Base-by-base conservation (phyloP, 2,329 filamentous ascomycete genomes). In the Rosellinia necatrix region DNA sequence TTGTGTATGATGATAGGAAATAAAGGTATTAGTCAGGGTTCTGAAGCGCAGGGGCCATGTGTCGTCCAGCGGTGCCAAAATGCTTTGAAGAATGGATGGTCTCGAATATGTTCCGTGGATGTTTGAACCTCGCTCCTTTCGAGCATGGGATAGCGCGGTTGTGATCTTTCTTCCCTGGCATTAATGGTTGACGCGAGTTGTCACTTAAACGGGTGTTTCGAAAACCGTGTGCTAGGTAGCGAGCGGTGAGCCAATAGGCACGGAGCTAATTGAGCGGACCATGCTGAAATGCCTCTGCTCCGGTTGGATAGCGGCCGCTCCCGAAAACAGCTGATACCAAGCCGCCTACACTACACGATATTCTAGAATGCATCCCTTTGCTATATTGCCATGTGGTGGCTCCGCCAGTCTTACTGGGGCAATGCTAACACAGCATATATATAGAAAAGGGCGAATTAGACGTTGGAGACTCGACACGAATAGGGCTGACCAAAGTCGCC, bases 291-390 rank as follows among this genome's bases (percentile, higher is more conserved):
- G 17, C 22, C 47, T 42, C 5, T 35, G 37, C 15, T 55, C 55
- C 41, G 35, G 32, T 58, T 58, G 55, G 47, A 42, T 52, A 27
- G 49, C 58, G 58, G 58, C 51, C 50, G 38, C 34, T 41, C 55
- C 58, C 58, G 55, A 58, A 47, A 54, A 49, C 46, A 47, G 29
- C 53, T 49, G 53, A 55, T 50, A 30, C 40, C 34, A 49, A 37
- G 21, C 34, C 46, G 19, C 13, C 25, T 13, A 37, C 6, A 4
- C n/a, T 30, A 13, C 10, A 38, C n/a, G n/a, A n/a, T n/a, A n/a
- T n/a, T n/a, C n/a, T n/a, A n/a, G n/a, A 13, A 15, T 15, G 15
- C 15, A 17, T 6, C 5, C 43, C n/a, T n/a, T n/a, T n/a, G n/a
- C n/a, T n/a, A 35, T 9, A 5, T 15, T 22, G 15, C 17, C 25